Percentiles rank a stretch among this genome's conserved stretches.
Conservation (phyloP, 2,329 filamentous ascomycete genomes). For the Fusarium pseudocircinatum region DNA sequence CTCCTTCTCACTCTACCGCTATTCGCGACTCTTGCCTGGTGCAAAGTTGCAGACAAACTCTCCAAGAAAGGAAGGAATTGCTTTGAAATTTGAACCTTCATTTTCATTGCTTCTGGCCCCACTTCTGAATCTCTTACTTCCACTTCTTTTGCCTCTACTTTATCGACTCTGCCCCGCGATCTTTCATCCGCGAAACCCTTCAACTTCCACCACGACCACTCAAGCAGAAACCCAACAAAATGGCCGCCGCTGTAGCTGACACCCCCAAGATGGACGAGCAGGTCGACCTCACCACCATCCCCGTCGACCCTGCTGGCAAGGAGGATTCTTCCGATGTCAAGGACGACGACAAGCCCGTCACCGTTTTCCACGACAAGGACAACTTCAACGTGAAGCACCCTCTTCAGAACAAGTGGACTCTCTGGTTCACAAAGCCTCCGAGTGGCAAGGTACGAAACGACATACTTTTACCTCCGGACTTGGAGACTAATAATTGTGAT, state of each 20-base stretch:
- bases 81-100: constrained; percentile 35
- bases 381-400: constrained; percentile 99
- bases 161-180: constrained; percentile 46
- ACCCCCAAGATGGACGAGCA: constrained; percentile 58
- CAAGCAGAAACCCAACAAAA: constrained; percentile 39
- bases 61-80: constrained; percentile 40
- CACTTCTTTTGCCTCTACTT: constrained; percentile 32
- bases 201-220: constrained; percentile 11
- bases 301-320: constrained; percentile 71
- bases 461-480: not conserved
- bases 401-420: constrained; percentile 95
- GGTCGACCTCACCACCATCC: constrained; percentile 75
- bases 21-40: constrained; percentile 50
- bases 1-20: not conserved
- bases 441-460: constrained; percentile 80
- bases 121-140: constrained; percentile 33
- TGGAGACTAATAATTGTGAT: constrained; percentile 24
- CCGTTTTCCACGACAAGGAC: constrained; percentile 97
- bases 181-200: constrained; percentile 25
- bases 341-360: constrained; percentile 73
- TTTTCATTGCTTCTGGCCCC: constrained; percentile 31
- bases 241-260: constrained; percentile 50
- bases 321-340: constrained; percentile 61
- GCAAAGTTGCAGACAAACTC: constrained; percentile 47
- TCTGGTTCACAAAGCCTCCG: constrained; percentile 99